A percentile compares a stretch with the other conserved stretches of the same genome.
Conservation (phyloP, 2,329 filamentous ascomycete genomes). For the Amauroascus niger region DNA sequence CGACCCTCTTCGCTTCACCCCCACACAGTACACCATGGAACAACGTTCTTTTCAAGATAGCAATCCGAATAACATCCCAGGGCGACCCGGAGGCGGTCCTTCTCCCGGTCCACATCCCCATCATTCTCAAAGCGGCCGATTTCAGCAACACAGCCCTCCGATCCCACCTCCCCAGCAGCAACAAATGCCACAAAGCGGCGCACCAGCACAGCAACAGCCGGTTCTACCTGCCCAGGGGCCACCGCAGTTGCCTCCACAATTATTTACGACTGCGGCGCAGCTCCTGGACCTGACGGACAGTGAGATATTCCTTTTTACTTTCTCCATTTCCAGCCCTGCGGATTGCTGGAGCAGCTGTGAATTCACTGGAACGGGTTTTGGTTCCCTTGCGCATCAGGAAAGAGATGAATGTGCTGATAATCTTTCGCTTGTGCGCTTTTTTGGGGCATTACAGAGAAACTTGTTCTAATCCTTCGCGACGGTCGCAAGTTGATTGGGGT, state of each 20-base stretch:
- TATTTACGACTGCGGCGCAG: slow-evolving; percentile 97
- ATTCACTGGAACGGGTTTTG: background rate
- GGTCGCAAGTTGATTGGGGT: slow-evolving; percentile 90
- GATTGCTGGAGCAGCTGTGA: background rate
- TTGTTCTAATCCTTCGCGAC: slow-evolving; percentile 82
- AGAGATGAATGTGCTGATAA: background rate
- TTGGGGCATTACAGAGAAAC: slow-evolving; percentile 59
- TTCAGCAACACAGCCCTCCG: slow-evolving; percentile 11
- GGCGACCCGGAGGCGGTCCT: slow-evolving; percentile 4
- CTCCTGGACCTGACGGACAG: slow-evolving; percentile 94
- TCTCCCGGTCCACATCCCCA: background rate
- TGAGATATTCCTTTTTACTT: slow-evolving; percentile 37
- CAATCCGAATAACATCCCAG: slow-evolving; percentile 14
- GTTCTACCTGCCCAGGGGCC: slow-evolving; percentile 25
- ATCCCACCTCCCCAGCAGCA: slow-evolving; percentile 23
- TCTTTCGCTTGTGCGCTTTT: slow-evolving; percentile 19
- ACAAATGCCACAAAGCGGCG: slow-evolving; percentile 8
- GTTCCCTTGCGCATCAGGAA: background rate
- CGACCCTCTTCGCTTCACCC: background rate
- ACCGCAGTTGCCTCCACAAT: slow-evolving; percentile 60
- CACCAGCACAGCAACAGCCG: slow-evolving; percentile 16
- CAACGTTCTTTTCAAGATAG: slow-evolving; percentile 30
- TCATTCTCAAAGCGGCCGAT: slow-evolving; percentile 4
- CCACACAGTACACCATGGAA: slow-evolving; percentile 26
- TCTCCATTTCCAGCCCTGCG: background rate